These are phyloP conservation scores for Amanita phalloides DNA, from an alignment of 768 basidiomycete species.

Conservation along the genomic window DNA sequence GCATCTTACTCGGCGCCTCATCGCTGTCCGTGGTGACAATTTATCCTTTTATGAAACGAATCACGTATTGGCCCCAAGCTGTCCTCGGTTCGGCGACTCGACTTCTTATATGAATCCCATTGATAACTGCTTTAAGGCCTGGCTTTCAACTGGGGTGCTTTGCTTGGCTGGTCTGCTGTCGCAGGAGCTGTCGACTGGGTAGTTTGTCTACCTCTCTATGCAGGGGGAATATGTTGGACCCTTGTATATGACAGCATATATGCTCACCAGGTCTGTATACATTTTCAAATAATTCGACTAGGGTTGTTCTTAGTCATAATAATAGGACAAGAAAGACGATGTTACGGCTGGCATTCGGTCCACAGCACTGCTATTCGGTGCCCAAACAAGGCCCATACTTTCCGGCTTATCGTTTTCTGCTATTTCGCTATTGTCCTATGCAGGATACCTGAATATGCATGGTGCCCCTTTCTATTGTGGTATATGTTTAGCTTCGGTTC, in stretches of 20 bases:
- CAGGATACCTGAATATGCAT: slow-evolving; percentile 73
- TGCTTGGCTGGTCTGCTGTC: slow-evolving; percentile 95
- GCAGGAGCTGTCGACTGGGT: slow-evolving; percentile 72
- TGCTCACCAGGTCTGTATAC: slow-evolving; percentile 72
- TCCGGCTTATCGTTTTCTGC: slow-evolving; percentile 62
- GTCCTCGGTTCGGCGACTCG: slow-evolving; percentile 65
- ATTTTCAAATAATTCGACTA: not conserved
- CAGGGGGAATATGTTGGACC: slow-evolving; percentile 87
- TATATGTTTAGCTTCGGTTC: slow-evolving; percentile 57
- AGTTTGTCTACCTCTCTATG: slow-evolving; percentile 80
- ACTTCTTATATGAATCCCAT: not conserved
- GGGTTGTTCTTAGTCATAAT: slow-evolving; percentile 1
- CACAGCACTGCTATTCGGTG: slow-evolving; percentile 86
- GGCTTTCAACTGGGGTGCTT: slow-evolving; percentile 94
- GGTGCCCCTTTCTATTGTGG: slow-evolving; percentile 75
- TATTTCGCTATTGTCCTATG: slow-evolving; percentile 62
- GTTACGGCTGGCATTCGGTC: slow-evolving; percentile 81
- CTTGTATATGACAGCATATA: slow-evolving; percentile 97
- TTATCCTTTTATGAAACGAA: slow-evolving; percentile 95
- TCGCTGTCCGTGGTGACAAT: slow-evolving; percentile 79
- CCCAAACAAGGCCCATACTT: slow-evolving; percentile 66
- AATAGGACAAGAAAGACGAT: slow-evolving; percentile 89
- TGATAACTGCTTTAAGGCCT: slow-evolving; percentile 42
- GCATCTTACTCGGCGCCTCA: slow-evolving; percentile 86
- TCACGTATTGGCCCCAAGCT: slow-evolving; percentile 95